Base-by-base conservation (phyloP, 2,329 filamentous ascomycete species). In the Tolypocladium album region DNA sequence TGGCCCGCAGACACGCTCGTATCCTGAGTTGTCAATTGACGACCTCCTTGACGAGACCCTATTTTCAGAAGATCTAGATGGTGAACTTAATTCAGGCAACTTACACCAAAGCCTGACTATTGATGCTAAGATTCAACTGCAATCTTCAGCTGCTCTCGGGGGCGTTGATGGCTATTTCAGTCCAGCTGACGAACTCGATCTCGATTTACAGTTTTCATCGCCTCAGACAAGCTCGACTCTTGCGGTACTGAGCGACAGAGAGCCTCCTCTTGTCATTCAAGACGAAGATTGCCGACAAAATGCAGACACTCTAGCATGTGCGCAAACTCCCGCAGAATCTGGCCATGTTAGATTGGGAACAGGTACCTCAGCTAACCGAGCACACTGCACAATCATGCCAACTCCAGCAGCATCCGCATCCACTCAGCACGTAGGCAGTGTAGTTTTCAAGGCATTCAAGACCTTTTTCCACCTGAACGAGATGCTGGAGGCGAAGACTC, bases 391-490 rank as follows among this genome's bases (percentile, higher is more conserved):
- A 58, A 64, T 50, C 27, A 47, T 56, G 36, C 34, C 42, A 22
- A 57, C 53, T n/a, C 53, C 58, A 24, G 52, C 31, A 20, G 39
- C 50, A n/a, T 43, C 58, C 1, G 40, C 34, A 31, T 31, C 50
- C n/a, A 31, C 42, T 6, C 20, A 5, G 11, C 34, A 9, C 24
- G 34, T 11, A 6, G 45, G 40, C 39, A 36, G 17, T 6, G 55
- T 39, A 34, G 60, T 56, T n/a, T 58, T 36, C 61, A 62, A 59
- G n/a, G 66, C 67, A 57, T 64, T 62, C 59, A 68, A 64, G 31
- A 84, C 81, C 0, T 88, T 85, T 67, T 89, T 89, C 64, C 79
- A 85, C 34, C 76, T 88, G 31, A 82, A 81, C 4, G 84, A 88
- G 66, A 79, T 87, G 60, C 73, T 84, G 55, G 74, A 74, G 20